Evolutionary conservation across 129 eudicot species (phyloP), one percentile per base, ranked within the genome.

Genomic region (Mikania micrantha): DNA sequence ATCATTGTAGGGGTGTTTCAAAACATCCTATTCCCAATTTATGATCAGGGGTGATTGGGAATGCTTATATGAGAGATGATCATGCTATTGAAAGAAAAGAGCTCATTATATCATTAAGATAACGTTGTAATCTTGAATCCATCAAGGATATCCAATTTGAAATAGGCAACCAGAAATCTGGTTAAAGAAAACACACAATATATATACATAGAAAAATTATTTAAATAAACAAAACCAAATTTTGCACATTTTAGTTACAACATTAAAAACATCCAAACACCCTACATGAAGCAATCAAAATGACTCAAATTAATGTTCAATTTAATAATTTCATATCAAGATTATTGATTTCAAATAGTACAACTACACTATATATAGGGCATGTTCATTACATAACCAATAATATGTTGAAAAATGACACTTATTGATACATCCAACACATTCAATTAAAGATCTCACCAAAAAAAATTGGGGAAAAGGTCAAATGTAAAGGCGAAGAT

Each of bases 351-450:
- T 31, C 32, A 71, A n/a, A 21, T 32, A 31, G 69, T 17, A 53
- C 74, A 36, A 19, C 19, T 22, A 49, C 49, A 36, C 63, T 41
- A 15, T 38, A 11, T 5, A 44, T 20, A 60, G n/a, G n/a, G n/a
- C n/a, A n/a, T n/a, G n/a, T n/a, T n/a, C n/a, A n/a, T n/a, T n/a
- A n/a, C n/a, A n/a, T n/a, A n/a, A n/a, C n/a, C n/a, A n/a, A n/a
- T n/a, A n/a, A n/a, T n/a, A n/a, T n/a, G n/a, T n/a, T n/a, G n/a
- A n/a, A 27, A 25, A 28, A 19, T 7, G 19, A 45, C 2, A 6
- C 36, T 39, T 69, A 42, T 39, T 31, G 68, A 70, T 38, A 56
- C 39, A 77, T 48, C 56, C 70, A 61, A 15, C 62, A 52, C 76
- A 57, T n/a, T n/a, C n/a, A n/a, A n/a, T 38, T n/a, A 39, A 40